phyloP scores from a whole-genome alignment of 768 basidiomycete species.

The Udeniomyces megalosporus region DNA sequence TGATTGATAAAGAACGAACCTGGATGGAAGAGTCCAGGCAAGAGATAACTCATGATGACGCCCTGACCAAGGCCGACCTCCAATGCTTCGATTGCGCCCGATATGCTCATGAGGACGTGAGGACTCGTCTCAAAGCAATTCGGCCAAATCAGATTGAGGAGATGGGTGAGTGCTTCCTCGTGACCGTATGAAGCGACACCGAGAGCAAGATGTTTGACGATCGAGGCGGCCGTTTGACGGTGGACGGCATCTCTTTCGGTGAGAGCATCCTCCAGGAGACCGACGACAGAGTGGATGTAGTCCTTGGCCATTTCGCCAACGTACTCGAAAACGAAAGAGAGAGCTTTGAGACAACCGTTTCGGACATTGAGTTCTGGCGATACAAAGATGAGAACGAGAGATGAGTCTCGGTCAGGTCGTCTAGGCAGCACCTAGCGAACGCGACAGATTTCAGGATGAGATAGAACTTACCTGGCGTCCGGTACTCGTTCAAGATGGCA shows the following conservation, averaged over 20 bases:
- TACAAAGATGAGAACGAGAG: background rate
- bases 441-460: too few relatives aligned
- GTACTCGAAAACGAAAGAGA: constrained; percentile 98
- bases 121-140: constrained; percentile 98
- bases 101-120: constrained; percentile 92
- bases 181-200: constrained; percentile 89
- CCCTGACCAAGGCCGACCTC: constrained; percentile 88
- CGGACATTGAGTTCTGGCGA: constrained; percentile 82
- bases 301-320: constrained; percentile 91
- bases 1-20: too few relatives aligned
- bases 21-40: constrained; percentile 94
- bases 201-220: constrained; percentile 92
- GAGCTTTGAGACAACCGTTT: constrained; percentile 93
- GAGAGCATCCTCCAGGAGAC: constrained; percentile 93
- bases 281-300: constrained; percentile 92
- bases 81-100: constrained; percentile 98
- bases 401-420: too few relatives aligned
- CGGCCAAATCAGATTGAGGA: constrained; percentile 98
- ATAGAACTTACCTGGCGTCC: constrained; percentile 36
- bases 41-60: constrained; percentile 71
- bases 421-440: too few relatives aligned
- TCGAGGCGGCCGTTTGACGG: constrained; percentile 92
- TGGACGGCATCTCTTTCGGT: constrained; percentile 98
- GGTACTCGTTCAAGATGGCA: constrained; percentile 94
- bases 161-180: constrained; percentile 92